Evolutionary conservation across 2,329 filamentous ascomycete genomes (phyloP).

Genomic region (Lasiodiplodia gonubiensis): DNA sequence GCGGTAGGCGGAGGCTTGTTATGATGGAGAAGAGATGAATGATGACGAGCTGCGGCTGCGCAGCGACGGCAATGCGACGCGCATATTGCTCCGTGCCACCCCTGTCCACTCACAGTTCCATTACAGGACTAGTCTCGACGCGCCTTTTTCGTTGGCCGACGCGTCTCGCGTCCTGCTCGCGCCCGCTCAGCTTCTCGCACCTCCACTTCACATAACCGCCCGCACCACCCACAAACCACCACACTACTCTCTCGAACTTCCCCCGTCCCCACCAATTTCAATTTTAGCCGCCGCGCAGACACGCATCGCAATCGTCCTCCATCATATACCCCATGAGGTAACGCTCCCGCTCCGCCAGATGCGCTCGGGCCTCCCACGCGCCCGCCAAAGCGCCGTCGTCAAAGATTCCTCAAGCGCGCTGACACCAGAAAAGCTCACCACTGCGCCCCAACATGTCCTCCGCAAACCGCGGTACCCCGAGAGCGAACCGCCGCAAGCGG

Average conservation of each 20-base stretch:
- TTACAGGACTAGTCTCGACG: slow-evolving; percentile 3
- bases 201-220: slow-evolving; percentile 7
- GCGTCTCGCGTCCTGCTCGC: slow-evolving; percentile 20
- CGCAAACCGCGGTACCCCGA: slow-evolving; percentile 73
- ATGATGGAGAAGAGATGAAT: background rate
- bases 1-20: background rate
- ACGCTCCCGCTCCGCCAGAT: slow-evolving; percentile 4
- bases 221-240: background rate
- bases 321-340: slow-evolving; percentile 25
- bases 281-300: background rate
- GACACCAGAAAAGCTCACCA: slow-evolving; percentile 68
- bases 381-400: slow-evolving; percentile 6
- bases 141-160: slow-evolving; percentile 17
- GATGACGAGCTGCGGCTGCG: background rate
- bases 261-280: background rate
- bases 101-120: background rate
- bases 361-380: slow-evolving; percentile 17
- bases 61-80: slow-evolving; percentile 12
- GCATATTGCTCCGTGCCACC: slow-evolving; percentile 12
- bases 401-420: slow-evolving; percentile 31
- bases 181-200: background rate
- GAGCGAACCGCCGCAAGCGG: slow-evolving; percentile 64
- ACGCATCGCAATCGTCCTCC: background rate
- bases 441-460: slow-evolving; percentile 80
- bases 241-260: background rate